Evolutionary conservation across 192 early-diverging fungal species (phyloP), one percentile per base, ranked within the genome.

Genomic region (Chytriomyces confervae): DNA sequence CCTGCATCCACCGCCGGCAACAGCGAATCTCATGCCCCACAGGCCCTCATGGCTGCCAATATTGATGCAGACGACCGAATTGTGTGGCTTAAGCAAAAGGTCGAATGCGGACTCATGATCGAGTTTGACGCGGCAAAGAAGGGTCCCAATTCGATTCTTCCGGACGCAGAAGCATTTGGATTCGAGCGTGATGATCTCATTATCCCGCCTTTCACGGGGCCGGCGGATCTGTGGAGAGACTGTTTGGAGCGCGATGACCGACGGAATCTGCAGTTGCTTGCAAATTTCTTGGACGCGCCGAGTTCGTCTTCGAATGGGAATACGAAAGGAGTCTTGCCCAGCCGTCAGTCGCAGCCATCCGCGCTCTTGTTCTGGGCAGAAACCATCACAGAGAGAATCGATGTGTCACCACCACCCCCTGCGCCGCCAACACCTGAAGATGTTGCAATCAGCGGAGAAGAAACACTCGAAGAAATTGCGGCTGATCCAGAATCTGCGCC

Each of bases 321-420:
- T 8, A 57, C 13, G 47, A 51, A 61, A n/a, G 18, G 57, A n/a
- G 18, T 23, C 16, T 23, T 18, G 57, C 18, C 57, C n/a, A 18
- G 29, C 1, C 44, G 36, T 36, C 36, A 36, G 36, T 36, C 36
- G 8, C 11, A 36, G 7, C 62, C 75, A 11, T 71, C 79, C n/a
- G 79, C 82, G 10, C 77, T 89, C 18, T 23, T 89, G 62, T 88
- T 86, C 50, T 89, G 86, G 84, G 77, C 82, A 2, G 86, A 89
- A 77, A 65, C 57, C 24, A 69, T 69, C 43, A 66, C 44, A 7
- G 67, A 70, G 27, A 77, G 71, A 62, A 66, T 84, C 44, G 83
- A 86, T 44, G 81, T 84, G 7, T 51, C 49, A 11, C 45, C 36
- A 16, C 50, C 53, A 60, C 29, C 45, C 10, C 64, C 64, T 57